These are phyloP conservation scores for Cystoderma amianthinum DNA, from an alignment of 768 basidiomycete genomes.

Conservation along the genomic window DNA sequence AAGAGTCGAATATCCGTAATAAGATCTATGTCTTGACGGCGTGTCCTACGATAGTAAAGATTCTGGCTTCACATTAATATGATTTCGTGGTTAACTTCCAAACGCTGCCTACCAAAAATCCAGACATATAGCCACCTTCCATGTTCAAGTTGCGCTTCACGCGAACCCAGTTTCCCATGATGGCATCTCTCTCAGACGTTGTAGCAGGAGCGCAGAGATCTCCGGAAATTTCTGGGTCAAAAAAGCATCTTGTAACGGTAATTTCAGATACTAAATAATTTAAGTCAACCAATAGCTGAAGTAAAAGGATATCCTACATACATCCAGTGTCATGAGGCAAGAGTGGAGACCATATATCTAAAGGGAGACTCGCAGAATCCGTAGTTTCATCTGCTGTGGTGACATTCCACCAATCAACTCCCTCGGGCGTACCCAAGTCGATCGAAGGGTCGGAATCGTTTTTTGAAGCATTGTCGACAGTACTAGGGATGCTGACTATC, in stretches of 20 bases:
- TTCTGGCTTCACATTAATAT: slow-evolving; percentile 23
- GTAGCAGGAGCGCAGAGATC: slow-evolving; percentile 65
- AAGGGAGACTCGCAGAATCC: slow-evolving; percentile 65
- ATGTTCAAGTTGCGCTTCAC: slow-evolving; percentile 77
- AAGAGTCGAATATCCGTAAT: slow-evolving; percentile 70
- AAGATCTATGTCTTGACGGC: slow-evolving; percentile 74
- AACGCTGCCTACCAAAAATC: slow-evolving; percentile 45
- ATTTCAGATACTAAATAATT: slow-evolving; percentile 69
- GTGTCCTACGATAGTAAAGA: slow-evolving; percentile 81
- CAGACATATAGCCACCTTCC: slow-evolving; percentile 45
- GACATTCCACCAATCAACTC: slow-evolving; percentile 69
- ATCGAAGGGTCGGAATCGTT: slow-evolving; percentile 6
- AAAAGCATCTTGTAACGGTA: slow-evolving; percentile 56
- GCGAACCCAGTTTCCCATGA: slow-evolving; percentile 85
- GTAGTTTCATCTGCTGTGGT: slow-evolving; percentile 30
- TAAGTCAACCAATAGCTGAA: slow-evolving; percentile 1
- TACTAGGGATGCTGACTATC: slow-evolving; percentile 26
- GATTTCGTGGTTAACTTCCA: slow-evolving; percentile 2
- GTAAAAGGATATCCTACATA: slow-evolving; percentile 28
- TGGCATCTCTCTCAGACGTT: slow-evolving; percentile 66
- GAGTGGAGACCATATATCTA: slow-evolving; percentile 76
- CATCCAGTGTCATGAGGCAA: slow-evolving; percentile 71
- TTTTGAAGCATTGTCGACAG: slow-evolving; percentile 4
- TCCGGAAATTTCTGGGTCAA: slow-evolving; percentile 49
- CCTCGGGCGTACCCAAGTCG: slow-evolving; percentile 13